phyloP scores from a whole-genome alignment of 202 grass and related monocot genomes.

The Brachypodium distachyon region DNA sequence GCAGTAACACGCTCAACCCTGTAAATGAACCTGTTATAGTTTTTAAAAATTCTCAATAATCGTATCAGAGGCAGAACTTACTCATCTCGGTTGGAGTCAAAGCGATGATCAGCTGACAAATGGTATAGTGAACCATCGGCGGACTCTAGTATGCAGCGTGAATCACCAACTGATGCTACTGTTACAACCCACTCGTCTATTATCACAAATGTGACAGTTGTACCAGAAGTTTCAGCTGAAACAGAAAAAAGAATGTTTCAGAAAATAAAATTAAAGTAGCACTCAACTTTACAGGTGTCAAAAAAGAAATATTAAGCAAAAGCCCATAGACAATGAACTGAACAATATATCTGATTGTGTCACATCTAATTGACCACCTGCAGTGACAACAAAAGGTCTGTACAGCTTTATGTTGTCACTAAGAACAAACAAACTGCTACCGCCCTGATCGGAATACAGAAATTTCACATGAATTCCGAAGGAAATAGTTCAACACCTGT shows the following conservation, averaged over 20 bases:
- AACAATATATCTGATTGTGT: neutral
- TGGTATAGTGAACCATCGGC: constrained; percentile 80
- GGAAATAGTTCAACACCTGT: neutral
- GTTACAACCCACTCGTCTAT: constrained; percentile 98
- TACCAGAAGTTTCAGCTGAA: constrained; percentile 76
- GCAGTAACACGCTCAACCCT: constrained; percentile 80
- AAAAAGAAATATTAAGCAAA: neutral
- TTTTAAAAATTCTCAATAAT: neutral
- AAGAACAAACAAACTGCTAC: neutral
- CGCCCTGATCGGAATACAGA: neutral
- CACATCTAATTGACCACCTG: neutral
- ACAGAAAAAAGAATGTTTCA: constrained; percentile 7
- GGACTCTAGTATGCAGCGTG: constrained; percentile 88
- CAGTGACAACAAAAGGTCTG: neutral
- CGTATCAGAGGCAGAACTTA: constrained; percentile 27
- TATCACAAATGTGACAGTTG: constrained; percentile 97
- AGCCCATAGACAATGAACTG: neutral
- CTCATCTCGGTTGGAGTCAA: constrained; percentile 87
- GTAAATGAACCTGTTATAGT: constrained; percentile 4
- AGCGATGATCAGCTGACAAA: constrained; percentile 87
- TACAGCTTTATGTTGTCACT: neutral
- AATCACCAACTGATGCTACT: constrained; percentile 94
- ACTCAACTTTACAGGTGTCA: neutral
- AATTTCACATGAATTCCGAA: neutral
- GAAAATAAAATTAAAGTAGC: neutral